Base-by-base conservation (phyloP, 31 red algal species). In the Bonnemaisonia californica region DNA sequence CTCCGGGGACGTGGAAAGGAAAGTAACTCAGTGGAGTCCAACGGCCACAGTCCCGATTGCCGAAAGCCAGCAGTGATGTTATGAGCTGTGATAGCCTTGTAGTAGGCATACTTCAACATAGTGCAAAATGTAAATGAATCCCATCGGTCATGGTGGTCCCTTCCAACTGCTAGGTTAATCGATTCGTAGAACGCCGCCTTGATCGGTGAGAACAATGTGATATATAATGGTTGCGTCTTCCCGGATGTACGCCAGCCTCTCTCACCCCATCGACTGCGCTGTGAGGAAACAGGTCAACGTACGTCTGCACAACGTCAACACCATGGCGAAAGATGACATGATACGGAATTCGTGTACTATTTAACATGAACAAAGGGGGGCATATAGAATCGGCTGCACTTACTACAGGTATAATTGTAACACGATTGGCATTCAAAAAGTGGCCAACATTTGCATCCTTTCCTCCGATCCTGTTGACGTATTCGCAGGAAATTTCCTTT, bases 321-420 rank as follows among this genome's bases (percentile, higher is more conserved):
- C 68, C 40, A 47, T 76, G 40, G 55, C 63, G 62, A 45, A 74
- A 3, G 23, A 74, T 76, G 5, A 1, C 68, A n/a, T 68, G 66
- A 38, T 75, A 75, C 65, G 3, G 34, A 19, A 66, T 39, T 33
- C 22, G 34, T 16, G 31, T 75, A 2, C 77, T 78, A 30, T 74
- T 61, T 33, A 90, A 45, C 2, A 90, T 78, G 57, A 90, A 70
- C 12, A 90, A 38, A 24, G 79, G 39, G 22, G 71, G 83, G 7
- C 83, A 54, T 68, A 22, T 18, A 11, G 54, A 59, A 32, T 58
- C 83, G 54, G 21, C 73, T 37, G 55, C 83, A 24, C 12, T 54
- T 22, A 87, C 57, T 26, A 75, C 70, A 62, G 65, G 56, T 68
- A 82, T 82, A 13, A 76, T 68, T 65, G 83, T 77, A 39, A 77